phyloP scores from a whole-genome alignment of 1,284 basidiomycete species.

The Chondrostereum purpureum region DNA sequence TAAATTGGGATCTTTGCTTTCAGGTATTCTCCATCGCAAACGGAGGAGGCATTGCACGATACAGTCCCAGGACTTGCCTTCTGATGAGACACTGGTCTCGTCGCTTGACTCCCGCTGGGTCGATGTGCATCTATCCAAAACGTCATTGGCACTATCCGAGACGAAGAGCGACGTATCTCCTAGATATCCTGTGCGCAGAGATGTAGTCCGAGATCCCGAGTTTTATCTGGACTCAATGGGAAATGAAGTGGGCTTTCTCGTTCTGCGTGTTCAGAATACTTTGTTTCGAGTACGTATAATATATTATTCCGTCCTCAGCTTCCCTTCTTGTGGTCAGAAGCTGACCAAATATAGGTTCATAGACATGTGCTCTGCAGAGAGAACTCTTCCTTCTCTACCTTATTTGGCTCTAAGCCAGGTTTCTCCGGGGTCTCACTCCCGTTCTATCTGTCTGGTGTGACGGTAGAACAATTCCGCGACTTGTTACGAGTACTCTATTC shows the following conservation, averaged over 20 bases:
- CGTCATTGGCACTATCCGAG: no score
- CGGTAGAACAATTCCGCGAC: slow-evolving; percentile 33
- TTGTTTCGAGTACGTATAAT: background rate
- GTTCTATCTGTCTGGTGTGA: slow-evolving; percentile 28
- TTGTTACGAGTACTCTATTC: slow-evolving; percentile 39
- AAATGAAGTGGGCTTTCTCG: background rate
- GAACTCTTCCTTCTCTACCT: slow-evolving; percentile 33
- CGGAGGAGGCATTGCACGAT: background rate
- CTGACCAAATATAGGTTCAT: slow-evolving; percentile 20
- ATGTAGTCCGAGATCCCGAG: background rate
- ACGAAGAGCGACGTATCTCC: background rate
- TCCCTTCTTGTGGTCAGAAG: no score
- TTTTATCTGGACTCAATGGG: background rate
- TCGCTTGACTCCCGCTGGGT: background rate
- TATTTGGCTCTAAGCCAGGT: slow-evolving; percentile 25
- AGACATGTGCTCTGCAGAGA: slow-evolving; percentile 31
- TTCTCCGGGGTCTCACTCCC: slow-evolving; percentile 21
- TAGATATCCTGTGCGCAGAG: background rate
- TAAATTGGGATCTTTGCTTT: background rate
- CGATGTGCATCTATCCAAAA: no score
- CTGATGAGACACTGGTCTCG: background rate
- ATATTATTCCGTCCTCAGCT: no score
- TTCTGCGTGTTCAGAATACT: background rate
- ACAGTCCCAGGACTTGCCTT: background rate
- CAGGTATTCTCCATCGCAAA: background rate